A percentile compares a stretch with the other conserved stretches of the same genome.
phyloP scores from a whole-genome alignment of 305 asterid species.

The Solanum aculeatissimum region DNA sequence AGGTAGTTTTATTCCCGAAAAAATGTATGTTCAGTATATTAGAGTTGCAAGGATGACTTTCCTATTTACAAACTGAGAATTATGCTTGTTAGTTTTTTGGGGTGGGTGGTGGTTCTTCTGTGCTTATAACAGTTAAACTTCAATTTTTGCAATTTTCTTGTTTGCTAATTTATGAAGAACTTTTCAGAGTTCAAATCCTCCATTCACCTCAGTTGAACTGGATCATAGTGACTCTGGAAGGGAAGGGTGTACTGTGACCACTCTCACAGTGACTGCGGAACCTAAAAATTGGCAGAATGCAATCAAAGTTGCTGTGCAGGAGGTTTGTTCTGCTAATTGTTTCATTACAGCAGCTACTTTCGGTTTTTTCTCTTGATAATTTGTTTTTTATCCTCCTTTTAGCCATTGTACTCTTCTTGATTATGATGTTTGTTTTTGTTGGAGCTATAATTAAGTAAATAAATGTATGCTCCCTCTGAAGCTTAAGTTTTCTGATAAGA shows the following conservation, averaged over 20 bases:
- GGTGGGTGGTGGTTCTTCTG: not conserved
- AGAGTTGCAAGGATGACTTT: not conserved
- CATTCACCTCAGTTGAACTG: constrained; percentile 94
- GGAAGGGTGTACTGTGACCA: constrained; percentile 98
- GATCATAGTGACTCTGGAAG: constrained; percentile 99
- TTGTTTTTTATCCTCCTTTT: not conserved
- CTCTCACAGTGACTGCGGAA: constrained; percentile 95
- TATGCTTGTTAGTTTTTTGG: not conserved
- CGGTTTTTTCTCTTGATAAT: not conserved
- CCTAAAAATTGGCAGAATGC: constrained; percentile 96
- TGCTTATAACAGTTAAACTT: not conserved
- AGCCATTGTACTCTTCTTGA: not conserved
- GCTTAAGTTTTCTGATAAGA: not conserved
- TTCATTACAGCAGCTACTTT: not conserved
- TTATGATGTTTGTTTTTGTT: not conserved
- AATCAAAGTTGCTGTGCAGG: constrained; percentile 96
- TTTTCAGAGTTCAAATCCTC: constrained; percentile 96
- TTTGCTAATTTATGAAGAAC: constrained; percentile 15
- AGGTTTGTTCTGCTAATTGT: constrained; percentile 43
- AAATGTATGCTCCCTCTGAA: not conserved
- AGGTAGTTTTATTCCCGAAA: not conserved
- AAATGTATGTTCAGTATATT: not conserved
- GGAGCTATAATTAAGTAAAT: not conserved
- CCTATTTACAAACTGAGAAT: not conserved
- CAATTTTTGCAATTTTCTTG: not conserved